Conservation (phyloP, 148 eudicot species). For the Limonium bicolor region DNA sequence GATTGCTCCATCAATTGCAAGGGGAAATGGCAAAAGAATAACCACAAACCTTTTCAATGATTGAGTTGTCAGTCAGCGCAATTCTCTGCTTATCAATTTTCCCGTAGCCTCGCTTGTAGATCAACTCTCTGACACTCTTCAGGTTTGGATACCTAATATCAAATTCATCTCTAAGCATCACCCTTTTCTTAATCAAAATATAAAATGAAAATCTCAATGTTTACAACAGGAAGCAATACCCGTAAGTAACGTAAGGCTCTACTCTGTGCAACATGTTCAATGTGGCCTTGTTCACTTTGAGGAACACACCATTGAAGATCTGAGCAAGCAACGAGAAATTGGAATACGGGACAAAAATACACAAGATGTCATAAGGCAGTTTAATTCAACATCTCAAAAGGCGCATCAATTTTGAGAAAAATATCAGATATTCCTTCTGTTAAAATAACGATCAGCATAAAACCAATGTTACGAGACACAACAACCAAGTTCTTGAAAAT, state of each 20-base stretch:
- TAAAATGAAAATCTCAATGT: too few species aligned
- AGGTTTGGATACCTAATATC: conserved; percentile 56
- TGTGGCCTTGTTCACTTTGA: conserved; percentile 75
- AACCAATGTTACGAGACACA: too few species aligned
- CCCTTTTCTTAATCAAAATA: too few species aligned
- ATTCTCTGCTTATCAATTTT: conserved; percentile 61
- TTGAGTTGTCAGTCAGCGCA: conserved; percentile 60
- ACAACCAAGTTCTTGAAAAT: too few species aligned
- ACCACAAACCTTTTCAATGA: conserved; percentile 45
- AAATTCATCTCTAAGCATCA: too few species aligned
- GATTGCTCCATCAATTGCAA: neutral
- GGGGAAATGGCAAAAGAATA: too few species aligned
- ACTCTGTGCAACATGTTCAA: conserved; percentile 81
- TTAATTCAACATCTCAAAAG: neutral
- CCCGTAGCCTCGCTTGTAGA: conserved; percentile 76
- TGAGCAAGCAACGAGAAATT: too few species aligned
- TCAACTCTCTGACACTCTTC: conserved; percentile 72
- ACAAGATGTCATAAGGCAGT: too few species aligned
- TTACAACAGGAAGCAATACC: conserved; percentile 16
- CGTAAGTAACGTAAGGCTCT: conserved; percentile 79
- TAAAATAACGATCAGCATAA: neutral
- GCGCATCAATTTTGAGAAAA: neutral
- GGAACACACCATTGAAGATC: conserved; percentile 84
- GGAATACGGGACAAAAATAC: too few species aligned
- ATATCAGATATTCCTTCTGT: neutral